These are phyloP conservation scores for Diaporthe sp. DNA, from an alignment of 2,329 filamentous ascomycete genomes.

Conservation along the genomic window DNA sequence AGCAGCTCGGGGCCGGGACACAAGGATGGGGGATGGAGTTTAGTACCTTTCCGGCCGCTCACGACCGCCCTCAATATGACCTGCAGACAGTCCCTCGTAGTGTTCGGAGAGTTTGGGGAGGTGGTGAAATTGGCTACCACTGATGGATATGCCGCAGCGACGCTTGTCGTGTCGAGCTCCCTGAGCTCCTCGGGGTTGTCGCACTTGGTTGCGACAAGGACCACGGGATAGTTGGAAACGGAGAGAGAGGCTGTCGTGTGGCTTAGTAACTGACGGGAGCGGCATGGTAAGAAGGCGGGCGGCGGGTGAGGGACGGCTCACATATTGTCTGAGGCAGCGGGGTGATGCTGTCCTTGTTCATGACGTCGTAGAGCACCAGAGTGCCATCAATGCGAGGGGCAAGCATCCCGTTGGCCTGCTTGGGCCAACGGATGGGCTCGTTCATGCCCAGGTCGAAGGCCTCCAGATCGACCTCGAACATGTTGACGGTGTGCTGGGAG, in stretches of 20 bases:
- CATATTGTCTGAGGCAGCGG: constrained; percentile 82
- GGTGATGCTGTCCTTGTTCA: constrained; percentile 79
- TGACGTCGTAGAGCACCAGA: constrained; percentile 89
- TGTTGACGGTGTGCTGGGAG: constrained; percentile 67
- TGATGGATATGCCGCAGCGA: constrained; percentile 74
- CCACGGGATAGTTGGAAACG: constrained; percentile 79
- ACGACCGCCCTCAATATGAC: constrained; percentile 81
- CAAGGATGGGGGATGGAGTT: background rate
- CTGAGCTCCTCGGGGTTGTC: constrained; percentile 79
- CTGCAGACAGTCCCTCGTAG: constrained; percentile 80
- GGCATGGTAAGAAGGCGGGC: background rate
- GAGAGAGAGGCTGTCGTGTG: constrained; percentile 75
- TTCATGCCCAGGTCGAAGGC: constrained; percentile 71
- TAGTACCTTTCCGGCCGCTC: constrained; percentile 76
- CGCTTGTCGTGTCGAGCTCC: constrained; percentile 76
- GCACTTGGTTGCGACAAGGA: constrained; percentile 91
- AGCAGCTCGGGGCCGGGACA: constrained; percentile 34
- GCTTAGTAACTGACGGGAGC: constrained; percentile 30
- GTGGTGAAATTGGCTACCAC: constrained; percentile 81
- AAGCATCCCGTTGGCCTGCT: constrained; percentile 76
- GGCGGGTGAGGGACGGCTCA: constrained; percentile 62
- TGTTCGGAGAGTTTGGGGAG: constrained; percentile 77
- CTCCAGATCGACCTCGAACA: constrained; percentile 76
- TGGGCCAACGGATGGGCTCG: constrained; percentile 74
- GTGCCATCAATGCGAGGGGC: constrained; percentile 85